These are phyloP conservation scores for Boehmeria nivea DNA, from an alignment of 306 rosid genomes.

Conservation along the genomic window DNA sequence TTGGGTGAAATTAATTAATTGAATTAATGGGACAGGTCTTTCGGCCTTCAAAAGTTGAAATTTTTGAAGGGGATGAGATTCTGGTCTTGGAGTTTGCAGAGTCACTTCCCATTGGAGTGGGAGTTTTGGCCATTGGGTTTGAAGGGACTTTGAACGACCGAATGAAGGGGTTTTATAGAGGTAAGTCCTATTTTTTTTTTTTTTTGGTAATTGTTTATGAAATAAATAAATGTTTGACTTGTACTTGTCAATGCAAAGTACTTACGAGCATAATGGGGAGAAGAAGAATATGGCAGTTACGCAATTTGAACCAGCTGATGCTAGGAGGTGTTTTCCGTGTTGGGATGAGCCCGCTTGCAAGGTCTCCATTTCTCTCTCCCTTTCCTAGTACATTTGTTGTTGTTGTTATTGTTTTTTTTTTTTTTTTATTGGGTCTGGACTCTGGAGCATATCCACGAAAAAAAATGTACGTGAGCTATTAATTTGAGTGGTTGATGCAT, in stretches of 20 bases:
- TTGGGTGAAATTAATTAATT: background rate
- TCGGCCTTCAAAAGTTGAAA: constrained; percentile 55
- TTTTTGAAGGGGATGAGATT: constrained; percentile 59
- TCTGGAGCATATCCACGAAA: background rate
- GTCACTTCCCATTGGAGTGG: constrained; percentile 51
- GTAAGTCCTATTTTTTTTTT: constrained; percentile 17
- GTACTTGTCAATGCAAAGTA: constrained; percentile 28
- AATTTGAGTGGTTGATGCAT: background rate
- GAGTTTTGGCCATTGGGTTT: constrained; percentile 57
- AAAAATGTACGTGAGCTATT: too few relatives aligned
- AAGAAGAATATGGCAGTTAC: constrained; percentile 95
- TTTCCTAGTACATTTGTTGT: background rate
- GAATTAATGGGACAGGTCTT: constrained; percentile 46
- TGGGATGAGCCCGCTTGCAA: constrained; percentile 99
- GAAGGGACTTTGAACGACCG: constrained; percentile 76
- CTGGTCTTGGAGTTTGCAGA: constrained; percentile 72
- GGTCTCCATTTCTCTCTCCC: constrained; percentile 38
- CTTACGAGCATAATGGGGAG: constrained; percentile 74
- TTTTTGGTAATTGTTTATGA: background rate
- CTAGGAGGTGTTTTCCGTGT: constrained; percentile 94
- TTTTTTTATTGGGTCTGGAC: background rate
- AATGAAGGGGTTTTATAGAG: constrained; percentile 95
- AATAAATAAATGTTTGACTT: background rate
- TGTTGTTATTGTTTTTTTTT: background rate
- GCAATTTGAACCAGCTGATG: constrained; percentile 99